Percentiles rank a stretch among this genome's conserved stretches.
Evolutionary conservation across 306 rosid species (phyloP).

Genomic region (Gillenia trifoliata): DNA sequence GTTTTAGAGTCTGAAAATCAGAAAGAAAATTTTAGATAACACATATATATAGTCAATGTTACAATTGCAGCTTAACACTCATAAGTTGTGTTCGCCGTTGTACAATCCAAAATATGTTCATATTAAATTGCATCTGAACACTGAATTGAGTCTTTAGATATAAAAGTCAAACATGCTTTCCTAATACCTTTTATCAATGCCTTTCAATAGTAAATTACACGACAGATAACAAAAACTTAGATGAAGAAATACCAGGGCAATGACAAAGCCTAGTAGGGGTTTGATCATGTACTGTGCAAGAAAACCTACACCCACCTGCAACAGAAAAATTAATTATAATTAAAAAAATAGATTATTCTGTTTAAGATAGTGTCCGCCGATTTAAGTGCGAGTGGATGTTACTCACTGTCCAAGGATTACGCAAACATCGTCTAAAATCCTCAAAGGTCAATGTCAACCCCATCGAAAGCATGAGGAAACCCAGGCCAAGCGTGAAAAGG

Average conservation of each 20-base stretch:
- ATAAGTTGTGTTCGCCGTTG: background rate
- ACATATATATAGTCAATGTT: background rate
- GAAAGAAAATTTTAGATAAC: conserved; percentile 14
- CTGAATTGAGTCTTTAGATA: background rate
- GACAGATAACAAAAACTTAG: background rate
- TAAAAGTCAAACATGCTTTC: background rate
- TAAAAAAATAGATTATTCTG: background rate
- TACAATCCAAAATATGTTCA: no score
- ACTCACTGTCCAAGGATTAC: conserved; percentile 88
- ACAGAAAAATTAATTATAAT: conserved; percentile 24
- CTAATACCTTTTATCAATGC: background rate
- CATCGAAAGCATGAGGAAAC: conserved; percentile 97
- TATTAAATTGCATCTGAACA: no score
- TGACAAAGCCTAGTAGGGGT: conserved; percentile 72
- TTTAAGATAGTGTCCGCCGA: background rate
- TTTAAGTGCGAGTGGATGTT: background rate
- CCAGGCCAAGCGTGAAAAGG: conserved; percentile 79
- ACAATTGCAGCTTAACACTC: background rate
- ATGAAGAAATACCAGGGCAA: conserved; percentile 59
- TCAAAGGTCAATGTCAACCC: conserved; percentile 92
- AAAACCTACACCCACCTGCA: conserved; percentile 95
- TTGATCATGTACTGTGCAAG: conserved; percentile 91
- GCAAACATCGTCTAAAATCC: conserved; percentile 84
- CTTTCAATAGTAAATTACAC: background rate
- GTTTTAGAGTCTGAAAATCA: conserved; percentile 67